These are phyloP conservation scores for Triticum turgidum DNA, from an alignment of 176 grass and related monocot species.

Conservation along the genomic window DNA sequence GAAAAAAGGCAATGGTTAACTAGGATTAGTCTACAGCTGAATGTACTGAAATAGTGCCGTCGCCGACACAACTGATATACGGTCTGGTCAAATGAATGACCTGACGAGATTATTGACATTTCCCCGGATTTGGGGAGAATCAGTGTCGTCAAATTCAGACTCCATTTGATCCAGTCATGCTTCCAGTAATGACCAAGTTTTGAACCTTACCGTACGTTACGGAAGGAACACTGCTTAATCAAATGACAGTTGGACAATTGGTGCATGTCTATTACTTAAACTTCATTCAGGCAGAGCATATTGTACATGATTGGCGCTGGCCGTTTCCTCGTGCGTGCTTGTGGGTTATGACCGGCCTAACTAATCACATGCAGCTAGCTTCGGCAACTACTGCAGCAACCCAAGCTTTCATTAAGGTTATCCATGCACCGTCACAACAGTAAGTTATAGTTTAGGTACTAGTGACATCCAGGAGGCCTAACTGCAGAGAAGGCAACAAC, in stretches of 20 bases:
- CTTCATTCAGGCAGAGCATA: no score
- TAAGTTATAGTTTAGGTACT: constrained; percentile 24
- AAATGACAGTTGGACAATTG: background rate
- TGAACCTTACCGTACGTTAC: background rate
- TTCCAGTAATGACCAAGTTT: background rate
- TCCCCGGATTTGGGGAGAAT: background rate
- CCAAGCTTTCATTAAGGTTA: background rate
- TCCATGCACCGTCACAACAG: background rate
- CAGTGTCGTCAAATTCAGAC: background rate
- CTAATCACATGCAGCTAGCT: background rate
- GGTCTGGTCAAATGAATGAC: constrained; percentile 2
- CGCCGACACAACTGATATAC: background rate
- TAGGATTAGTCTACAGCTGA: no score
- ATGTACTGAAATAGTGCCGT: background rate
- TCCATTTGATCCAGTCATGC: background rate
- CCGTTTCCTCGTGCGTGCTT: background rate
- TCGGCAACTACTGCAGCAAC: background rate
- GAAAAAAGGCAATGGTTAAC: no score
- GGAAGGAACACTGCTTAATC: background rate
- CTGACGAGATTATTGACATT: background rate
- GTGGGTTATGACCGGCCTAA: background rate
- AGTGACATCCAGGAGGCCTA: constrained; percentile 18
- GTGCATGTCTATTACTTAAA: background rate
- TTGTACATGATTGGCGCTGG: no score
- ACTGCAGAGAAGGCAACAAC: constrained; percentile 1